These are phyloP conservation scores for Pseudophaeomoniella oleicola DNA, from an alignment of 2,329 filamentous ascomycete genomes.

Conservation along the genomic window DNA sequence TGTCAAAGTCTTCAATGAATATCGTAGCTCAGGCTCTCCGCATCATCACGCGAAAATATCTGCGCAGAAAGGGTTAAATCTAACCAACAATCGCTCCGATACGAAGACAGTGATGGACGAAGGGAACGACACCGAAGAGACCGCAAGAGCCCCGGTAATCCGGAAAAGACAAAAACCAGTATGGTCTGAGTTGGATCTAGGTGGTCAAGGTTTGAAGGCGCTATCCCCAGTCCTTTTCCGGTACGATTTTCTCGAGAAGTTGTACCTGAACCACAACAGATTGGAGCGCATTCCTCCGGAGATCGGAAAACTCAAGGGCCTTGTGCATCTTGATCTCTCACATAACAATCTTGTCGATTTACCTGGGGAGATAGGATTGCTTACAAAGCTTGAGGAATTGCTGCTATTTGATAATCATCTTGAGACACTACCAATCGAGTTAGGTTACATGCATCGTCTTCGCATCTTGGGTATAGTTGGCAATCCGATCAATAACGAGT, in stretches of 20 bases:
- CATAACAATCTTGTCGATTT: slow-evolving; percentile 72
- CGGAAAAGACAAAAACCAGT: slow-evolving; percentile 60
- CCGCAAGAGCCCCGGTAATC: slow-evolving; percentile 51
- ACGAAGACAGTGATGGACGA: slow-evolving; percentile 22
- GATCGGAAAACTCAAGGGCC: slow-evolving; percentile 67
- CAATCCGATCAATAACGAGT: slow-evolving; percentile 62
- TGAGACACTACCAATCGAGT: slow-evolving; percentile 63
- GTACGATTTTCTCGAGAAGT: slow-evolving; percentile 78
- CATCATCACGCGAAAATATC: slow-evolving; percentile 50
- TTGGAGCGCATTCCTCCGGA: slow-evolving; percentile 60
- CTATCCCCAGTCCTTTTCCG: slow-evolving; percentile 64
- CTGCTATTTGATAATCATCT: slow-evolving; percentile 86
- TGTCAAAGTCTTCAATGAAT: slow-evolving; percentile 62
- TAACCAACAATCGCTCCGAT: slow-evolving; percentile 7
- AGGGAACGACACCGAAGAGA: slow-evolving; percentile 36
- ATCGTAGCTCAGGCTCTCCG: slow-evolving; percentile 52
- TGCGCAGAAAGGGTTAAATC: slow-evolving; percentile 30
- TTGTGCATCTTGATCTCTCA: slow-evolving; percentile 76
- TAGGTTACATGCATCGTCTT: slow-evolving; percentile 77
- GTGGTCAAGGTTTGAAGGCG: slow-evolving; percentile 83
- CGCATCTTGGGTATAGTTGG: slow-evolving; percentile 86
- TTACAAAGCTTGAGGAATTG: slow-evolving; percentile 76
- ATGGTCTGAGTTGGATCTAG: slow-evolving; percentile 89
- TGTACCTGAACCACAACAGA: slow-evolving; percentile 90
- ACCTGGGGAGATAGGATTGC: slow-evolving; percentile 89